phyloP scores from a whole-genome alignment of 345 rosid genomes.

The Psidium friedrichsthalianum region DNA sequence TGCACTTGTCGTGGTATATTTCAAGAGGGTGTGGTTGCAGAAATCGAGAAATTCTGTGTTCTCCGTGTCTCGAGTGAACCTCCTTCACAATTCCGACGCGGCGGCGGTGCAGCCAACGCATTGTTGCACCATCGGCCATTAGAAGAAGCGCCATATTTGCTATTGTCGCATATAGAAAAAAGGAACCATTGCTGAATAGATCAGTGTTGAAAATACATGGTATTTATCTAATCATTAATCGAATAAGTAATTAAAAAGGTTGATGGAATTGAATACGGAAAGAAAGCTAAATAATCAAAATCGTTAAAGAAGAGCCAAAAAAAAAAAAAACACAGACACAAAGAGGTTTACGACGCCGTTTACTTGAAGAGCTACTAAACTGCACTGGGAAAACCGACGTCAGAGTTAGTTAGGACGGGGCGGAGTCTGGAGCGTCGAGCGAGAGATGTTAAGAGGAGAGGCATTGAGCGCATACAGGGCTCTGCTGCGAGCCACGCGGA shows the following conservation, averaged over 20 bases:
- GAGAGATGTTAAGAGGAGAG: slow-evolving; percentile 36
- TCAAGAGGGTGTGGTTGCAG: neutral
- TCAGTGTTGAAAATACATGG: neutral
- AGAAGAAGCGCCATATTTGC: neutral
- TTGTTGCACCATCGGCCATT: neutral
- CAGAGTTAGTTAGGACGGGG: too few species aligned
- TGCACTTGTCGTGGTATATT: neutral
- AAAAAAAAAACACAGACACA: too few species aligned
- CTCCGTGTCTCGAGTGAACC: neutral
- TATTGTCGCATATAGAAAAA: neutral
- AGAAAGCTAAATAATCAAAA: neutral
- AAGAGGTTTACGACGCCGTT: neutral
- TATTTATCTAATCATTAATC: neutral
- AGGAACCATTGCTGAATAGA: neutral
- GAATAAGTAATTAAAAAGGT: neutral
- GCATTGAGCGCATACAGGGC: slow-evolving; percentile 57
- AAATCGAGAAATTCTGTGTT: neutral
- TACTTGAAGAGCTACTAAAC: neutral
- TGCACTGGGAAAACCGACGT: neutral
- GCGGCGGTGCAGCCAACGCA: neutral
- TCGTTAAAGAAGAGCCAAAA: neutral
- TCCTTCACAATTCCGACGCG: neutral
- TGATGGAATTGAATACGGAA: neutral
- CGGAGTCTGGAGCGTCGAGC: neutral
- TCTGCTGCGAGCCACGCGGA: slow-evolving; percentile 57